Percentiles rank a stretch among this genome's conserved stretches.
phyloP scores from a whole-genome alignment of 371 early-diverging fungal genomes.

The Amoeboaphelidium occidentale region DNA sequence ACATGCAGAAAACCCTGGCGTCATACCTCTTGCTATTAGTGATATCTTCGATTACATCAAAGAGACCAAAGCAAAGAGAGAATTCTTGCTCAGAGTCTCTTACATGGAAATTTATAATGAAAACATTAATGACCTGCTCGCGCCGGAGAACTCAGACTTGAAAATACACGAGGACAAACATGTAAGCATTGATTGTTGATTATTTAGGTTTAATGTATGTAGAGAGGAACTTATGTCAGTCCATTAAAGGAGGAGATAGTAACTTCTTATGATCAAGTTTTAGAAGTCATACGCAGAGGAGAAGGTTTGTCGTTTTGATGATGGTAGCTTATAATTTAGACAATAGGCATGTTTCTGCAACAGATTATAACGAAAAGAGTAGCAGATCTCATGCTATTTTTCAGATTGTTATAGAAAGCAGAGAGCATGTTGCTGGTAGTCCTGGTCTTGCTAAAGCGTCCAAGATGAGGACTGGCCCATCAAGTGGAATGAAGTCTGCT shows the following conservation, averaged over 20 bases:
- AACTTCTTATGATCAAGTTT: slow-evolving; percentile 47
- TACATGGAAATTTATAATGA: slow-evolving; percentile 92
- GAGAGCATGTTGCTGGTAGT: not conserved
- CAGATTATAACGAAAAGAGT: slow-evolving; percentile 60
- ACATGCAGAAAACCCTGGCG: slow-evolving; percentile 1
- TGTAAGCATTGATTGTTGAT: slow-evolving; percentile 9
- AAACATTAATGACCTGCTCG: slow-evolving; percentile 45
- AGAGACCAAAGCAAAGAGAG: slow-evolving; percentile 25
- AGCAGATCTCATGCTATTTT: slow-evolving; percentile 79
- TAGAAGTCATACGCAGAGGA: slow-evolving; percentile 45
- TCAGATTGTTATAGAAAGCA: slow-evolving; percentile 30
- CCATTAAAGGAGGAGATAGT: slow-evolving; percentile 72
- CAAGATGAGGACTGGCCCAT: slow-evolving; percentile 11
- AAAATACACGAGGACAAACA: slow-evolving; percentile 50
- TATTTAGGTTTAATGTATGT: not conserved
- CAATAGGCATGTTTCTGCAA: slow-evolving; percentile 51
- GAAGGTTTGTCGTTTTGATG: slow-evolving; percentile 34
- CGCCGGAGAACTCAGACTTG: slow-evolving; percentile 45
- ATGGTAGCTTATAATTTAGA: slow-evolving; percentile 10
- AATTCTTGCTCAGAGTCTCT: slow-evolving; percentile 67
- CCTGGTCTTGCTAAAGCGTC: slow-evolving; percentile 17
- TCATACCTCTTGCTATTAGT: slow-evolving; percentile 4
- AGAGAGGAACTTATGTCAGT: slow-evolving; percentile 64
- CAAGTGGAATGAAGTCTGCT: slow-evolving; percentile 12
- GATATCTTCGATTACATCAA: slow-evolving; percentile 2